Evolutionary conservation across 2,329 filamentous ascomycete species (phyloP).

Genomic region (Coniosporium tulheliwenetii): DNA sequence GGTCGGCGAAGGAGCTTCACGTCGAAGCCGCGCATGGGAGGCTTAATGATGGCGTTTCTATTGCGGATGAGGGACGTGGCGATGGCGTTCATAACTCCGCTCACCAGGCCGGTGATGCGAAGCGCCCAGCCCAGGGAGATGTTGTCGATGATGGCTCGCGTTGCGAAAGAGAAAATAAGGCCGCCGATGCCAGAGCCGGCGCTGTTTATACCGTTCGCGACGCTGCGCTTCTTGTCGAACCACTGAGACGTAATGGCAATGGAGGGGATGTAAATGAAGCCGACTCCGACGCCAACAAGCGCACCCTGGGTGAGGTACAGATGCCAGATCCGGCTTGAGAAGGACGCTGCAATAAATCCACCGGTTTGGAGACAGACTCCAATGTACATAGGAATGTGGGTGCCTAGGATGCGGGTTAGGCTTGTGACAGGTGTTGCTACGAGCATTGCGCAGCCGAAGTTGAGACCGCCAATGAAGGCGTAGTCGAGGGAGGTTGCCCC

Average conservation of each 20-base stretch:
- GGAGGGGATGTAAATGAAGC: conserved; percentile 23
- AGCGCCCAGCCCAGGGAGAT: conserved; percentile 25
- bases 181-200: conserved; percentile 27
- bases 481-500: conserved; percentile 19
- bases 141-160: conserved; percentile 19
- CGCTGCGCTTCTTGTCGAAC: conserved; percentile 21
- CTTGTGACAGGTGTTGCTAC: conserved; percentile 17
- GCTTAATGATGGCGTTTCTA: conserved; percentile 17
- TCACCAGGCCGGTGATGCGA: conserved; percentile 19
- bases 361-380: conserved; percentile 18
- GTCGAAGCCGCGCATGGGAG: conserved; percentile 19
- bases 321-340: conserved; percentile 21
- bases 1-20: conserved; percentile 18
- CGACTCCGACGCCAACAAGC: conserved; percentile 23
- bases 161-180: conserved; percentile 17
- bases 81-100: conserved; percentile 12
- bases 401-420: conserved; percentile 12
- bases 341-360: conserved; percentile 22
- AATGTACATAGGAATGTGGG: conserved; percentile 12
- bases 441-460: conserved; percentile 19
- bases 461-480: conserved; percentile 24
- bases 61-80: conserved; percentile 17
- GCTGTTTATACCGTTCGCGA: conserved; percentile 24
- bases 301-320: conserved; percentile 25
- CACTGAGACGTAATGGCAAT: conserved; percentile 24